These are phyloP conservation scores for Septoria petroselini DNA, from an alignment of 2,329 filamentous ascomycete species.

Conservation along the genomic window DNA sequence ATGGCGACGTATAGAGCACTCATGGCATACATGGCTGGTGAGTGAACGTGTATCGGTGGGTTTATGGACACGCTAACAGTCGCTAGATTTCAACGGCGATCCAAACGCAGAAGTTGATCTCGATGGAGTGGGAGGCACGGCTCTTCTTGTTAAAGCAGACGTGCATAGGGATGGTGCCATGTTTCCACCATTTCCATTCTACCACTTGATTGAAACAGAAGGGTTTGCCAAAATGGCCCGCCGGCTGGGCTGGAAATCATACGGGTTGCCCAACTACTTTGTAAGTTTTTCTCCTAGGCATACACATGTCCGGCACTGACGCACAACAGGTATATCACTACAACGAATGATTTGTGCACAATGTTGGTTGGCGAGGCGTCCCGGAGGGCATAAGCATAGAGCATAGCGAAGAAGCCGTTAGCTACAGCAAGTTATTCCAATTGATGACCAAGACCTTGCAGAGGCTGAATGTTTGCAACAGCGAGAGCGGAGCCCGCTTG, in stretches of 20 bases:
- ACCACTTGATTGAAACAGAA: conserved; percentile 95
- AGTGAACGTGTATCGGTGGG: conserved; percentile 26
- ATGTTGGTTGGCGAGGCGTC: conserved; percentile 9
- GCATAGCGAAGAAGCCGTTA: conserved; percentile 3
- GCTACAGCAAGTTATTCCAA: neutral
- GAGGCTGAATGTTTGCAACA: too few species aligned
- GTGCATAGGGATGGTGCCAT: conserved; percentile 97
- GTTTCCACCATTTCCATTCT: conserved; percentile 96
- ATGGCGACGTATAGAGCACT: conserved; percentile 88
- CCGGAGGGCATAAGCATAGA: conserved; percentile 6
- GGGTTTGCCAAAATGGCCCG: conserved; percentile 97
- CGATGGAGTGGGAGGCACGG: conserved; percentile 91
- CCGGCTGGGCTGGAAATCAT: conserved; percentile 78
- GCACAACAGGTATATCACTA: conserved; percentile 23
- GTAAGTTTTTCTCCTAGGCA: conserved; percentile 52
- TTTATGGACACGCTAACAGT: neutral
- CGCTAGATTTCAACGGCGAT: conserved; percentile 34
- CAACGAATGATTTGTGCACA: conserved; percentile 20
- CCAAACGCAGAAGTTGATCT: conserved; percentile 55
- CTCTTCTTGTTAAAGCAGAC: conserved; percentile 89
- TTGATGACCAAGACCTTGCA: neutral
- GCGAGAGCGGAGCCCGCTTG: too few species aligned
- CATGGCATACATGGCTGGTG: conserved; percentile 77
- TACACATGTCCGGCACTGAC: neutral
- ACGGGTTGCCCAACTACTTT: conserved; percentile 94